Evolutionary conservation across 1,284 basidiomycete genomes (phyloP).

Genomic region (Cryptococcus sp.): DNA sequence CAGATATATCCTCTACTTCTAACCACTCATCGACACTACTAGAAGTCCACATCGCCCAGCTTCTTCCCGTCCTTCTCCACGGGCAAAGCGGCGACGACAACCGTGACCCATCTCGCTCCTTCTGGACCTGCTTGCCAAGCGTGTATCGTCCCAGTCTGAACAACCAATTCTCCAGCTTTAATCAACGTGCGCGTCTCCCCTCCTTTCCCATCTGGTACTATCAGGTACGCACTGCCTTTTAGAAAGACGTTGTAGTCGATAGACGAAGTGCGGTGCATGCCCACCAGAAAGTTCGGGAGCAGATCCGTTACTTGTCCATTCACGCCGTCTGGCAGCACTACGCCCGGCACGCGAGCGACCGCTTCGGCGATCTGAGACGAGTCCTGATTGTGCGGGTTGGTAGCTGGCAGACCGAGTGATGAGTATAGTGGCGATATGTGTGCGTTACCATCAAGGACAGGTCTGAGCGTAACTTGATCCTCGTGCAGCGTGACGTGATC

Average conservation of each 20-base stretch:
- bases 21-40: neutral
- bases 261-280: constrained; percentile 45
- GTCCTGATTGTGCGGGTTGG: constrained; percentile 25
- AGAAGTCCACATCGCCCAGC: constrained; percentile 42
- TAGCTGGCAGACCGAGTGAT: constrained; percentile 28
- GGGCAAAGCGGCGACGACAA: constrained; percentile 41
- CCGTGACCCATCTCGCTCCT: constrained; percentile 47
- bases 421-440: constrained; percentile 41
- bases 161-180: constrained; percentile 44
- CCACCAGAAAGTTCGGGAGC: constrained; percentile 34
- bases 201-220: constrained; percentile 36
- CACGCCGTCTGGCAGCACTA: constrained; percentile 38
- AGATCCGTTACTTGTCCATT: constrained; percentile 49
- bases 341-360: constrained; percentile 20
- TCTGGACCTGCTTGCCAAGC: constrained; percentile 49
- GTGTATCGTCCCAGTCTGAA: constrained; percentile 51
- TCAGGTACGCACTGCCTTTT: constrained; percentile 34
- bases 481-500: constrained; percentile 30
- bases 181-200: constrained; percentile 35
- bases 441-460: constrained; percentile 30
- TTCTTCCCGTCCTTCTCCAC: constrained; percentile 36
- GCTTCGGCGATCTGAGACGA: constrained; percentile 22
- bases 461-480: constrained; percentile 22
- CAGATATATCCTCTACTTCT: neutral
- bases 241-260: constrained; percentile 50